Base-by-base conservation (phyloP, 2,329 filamentous ascomycete species). In the Pseudogymnoascus verrucosus region DNA sequence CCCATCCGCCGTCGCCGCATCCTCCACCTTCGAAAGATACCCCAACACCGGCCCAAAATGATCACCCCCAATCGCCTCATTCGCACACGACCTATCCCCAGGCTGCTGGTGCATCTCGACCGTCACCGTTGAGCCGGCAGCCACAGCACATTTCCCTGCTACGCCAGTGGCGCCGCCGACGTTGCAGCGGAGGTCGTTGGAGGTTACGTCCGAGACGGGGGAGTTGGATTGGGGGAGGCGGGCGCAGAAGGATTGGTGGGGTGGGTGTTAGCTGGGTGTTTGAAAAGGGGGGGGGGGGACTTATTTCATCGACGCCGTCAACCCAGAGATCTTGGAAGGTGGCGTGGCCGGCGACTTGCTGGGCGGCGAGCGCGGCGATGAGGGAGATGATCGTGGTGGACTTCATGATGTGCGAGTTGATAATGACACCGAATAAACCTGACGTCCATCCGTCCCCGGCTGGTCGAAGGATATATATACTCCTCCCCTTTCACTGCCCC, bases 21-120 rank as follows among this genome's bases (percentile, higher is more conserved):
- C 77, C 31, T 73, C 65, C n/a, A 84, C 81, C 66, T 80, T 77
- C 69, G 77, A 77, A 61, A 83, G 74, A 70, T 83, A 83, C 1
- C 81, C 76, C 60, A 82, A 76, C 26, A 84, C 79, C 1, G 82
- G 81, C 8, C 81, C 81, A 68, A 79, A 82, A 72, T 84, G 81
- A 36, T 77, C 77, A 34, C 82, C 81, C 28, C 82, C 82, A 62
- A 84, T 82, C 19, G 81, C 82, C 66, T 81, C 77, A 47, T 74
- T 76, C n/a, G 69, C 67, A 69, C 80, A 83, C 23, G 67, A 73
- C 40, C 80, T 77, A 68, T 82, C 78, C 57, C 75, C 75, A n/a
- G 74, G 74, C 76, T 82, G 79, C 69, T 80, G 78, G 73, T 85
- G 82, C 80, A 85, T 85, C 72, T 85, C 83, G 4, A 84, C 76